Conservation (phyloP, 1,139 yeast genomes). For the Blastobotrys petasosporus region DNA sequence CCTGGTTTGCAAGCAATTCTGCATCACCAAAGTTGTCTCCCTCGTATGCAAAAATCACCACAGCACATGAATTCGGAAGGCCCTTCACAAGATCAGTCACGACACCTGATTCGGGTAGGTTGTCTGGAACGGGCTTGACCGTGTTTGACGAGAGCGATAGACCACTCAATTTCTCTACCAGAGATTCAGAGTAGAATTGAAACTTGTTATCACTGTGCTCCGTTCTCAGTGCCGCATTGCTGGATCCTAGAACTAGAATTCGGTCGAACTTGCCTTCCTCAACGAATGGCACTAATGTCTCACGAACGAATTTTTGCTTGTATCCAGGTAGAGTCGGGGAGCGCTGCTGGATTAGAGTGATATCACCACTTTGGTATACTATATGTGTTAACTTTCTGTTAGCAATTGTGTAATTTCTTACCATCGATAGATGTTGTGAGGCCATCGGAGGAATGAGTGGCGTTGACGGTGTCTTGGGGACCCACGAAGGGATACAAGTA, state of each 20-base stretch:
- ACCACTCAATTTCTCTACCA: conserved; percentile 21
- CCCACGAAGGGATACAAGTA: conserved; percentile 79
- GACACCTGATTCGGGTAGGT: conserved; percentile 31
- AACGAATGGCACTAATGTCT: conserved; percentile 51
- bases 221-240: conserved; percentile 46
- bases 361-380: conserved; percentile 19
- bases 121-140: conserved; percentile 15
- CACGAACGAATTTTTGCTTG: conserved; percentile 45
- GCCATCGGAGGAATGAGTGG: conserved; percentile 53
- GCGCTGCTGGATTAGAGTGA: conserved; percentile 69
- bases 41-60: conserved; percentile 62
- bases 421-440: conserved; percentile 10
- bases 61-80: conserved; percentile 16
- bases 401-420: not conserved
- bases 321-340: conserved; percentile 75
- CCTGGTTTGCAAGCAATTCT: conserved; percentile 43
- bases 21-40: conserved; percentile 86
- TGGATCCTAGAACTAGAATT: conserved; percentile 61
- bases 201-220: conserved; percentile 13
- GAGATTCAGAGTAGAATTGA: conserved; percentile 14
- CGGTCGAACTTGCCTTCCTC: conserved; percentile 38
- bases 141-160: conserved; percentile 17
- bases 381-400: conserved; percentile 33
- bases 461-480: conserved; percentile 52
- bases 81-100: conserved; percentile 23